Evolutionary conservation across 495 filamentous ascomycete genomes (phyloP), one percentile per base, ranked within the genome.

Genomic region (Aspergillus heteromorphus): DNA sequence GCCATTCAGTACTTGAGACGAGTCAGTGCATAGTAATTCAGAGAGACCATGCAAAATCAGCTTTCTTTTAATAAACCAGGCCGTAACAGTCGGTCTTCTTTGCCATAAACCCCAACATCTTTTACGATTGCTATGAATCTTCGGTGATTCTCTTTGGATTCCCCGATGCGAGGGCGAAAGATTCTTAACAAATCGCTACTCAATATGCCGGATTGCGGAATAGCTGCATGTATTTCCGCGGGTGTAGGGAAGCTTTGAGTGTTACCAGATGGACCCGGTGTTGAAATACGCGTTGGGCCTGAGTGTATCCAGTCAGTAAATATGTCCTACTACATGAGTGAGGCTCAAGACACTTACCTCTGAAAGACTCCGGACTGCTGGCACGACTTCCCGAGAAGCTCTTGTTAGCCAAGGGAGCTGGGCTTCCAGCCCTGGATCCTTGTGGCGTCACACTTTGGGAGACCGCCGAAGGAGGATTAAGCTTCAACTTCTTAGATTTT

Each of bases 141-240:
- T 11, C 67, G 64, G 34, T 75, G 73, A 30, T 75, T 75, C 19
- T 74, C 73, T 51, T 70, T 70, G 4, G 68, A 71, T 27, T 72
- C 74, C 4, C 80, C 80, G 40, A 88, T 72, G 11, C 84, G 79
- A 36, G 71, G 67, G 11, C 79, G 75, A 69, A 92, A 93, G 13
- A 73, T 70, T 16, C 71, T 78, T 20, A 90, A 68, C 14, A 93
- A 68, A 2, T 78, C 74, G 21, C 70, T 73, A 47, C 91, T 83
- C 1, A 75, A 69, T 45, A 92, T 86, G 27, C 89, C 89, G n/a
- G 76, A 74, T 6, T 76, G 69, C 1, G 87, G 87, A 41, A 91
- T 78, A 1, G 80, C 80, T 4, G 81, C 78, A 59, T 85, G 73
- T 50, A 93, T 86, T 65, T 95, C 91, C n/a, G 79, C 81, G 5